Percentiles rank a stretch among this genome's conserved stretches.
These are phyloP conservation scores for Eucalyptus pauciflora DNA, from an alignment of 345 rosid genomes.

Conservation along the genomic window DNA sequence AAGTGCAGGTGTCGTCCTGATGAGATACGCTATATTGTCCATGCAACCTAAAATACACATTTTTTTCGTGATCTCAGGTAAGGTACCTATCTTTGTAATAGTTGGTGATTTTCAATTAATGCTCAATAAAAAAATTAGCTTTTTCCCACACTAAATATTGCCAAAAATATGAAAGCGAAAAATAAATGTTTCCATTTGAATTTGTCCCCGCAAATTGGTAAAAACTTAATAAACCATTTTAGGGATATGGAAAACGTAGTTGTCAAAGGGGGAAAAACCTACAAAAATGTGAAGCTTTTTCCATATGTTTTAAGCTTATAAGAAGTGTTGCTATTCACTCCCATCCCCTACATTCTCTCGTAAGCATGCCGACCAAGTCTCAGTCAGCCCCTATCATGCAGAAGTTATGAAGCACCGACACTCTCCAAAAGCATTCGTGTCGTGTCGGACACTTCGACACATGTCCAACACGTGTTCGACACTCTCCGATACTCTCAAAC, in stretches of 20 bases:
- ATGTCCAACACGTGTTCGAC: too few relatives aligned
- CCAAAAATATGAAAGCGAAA: neutral
- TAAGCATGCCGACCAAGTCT: neutral
- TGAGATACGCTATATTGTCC: neutral
- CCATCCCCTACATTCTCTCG: neutral
- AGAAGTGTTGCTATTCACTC: neutral
- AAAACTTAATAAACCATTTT: neutral
- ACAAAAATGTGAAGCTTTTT: neutral
- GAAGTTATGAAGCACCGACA: neutral
- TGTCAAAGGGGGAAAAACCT: neutral
- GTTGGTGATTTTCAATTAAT: neutral
- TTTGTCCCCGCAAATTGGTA: neutral
- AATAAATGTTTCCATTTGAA: neutral
- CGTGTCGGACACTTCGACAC: too few relatives aligned
- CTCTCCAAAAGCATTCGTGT: too few relatives aligned
- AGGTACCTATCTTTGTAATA: neutral
- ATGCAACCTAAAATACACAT: neutral
- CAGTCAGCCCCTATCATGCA: neutral
- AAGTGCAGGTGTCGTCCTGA: neutral
- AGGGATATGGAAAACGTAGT: neutral
- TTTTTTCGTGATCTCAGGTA: neutral
- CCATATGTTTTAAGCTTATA: neutral
- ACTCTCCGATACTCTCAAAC: too few relatives aligned
- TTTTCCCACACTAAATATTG: neutral
- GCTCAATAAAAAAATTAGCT: neutral